Evolutionary conservation across 441 rosid genomes (phyloP), one percentile per base, ranked within the genome.

Genomic region (Erodium chrysanthum): DNA sequence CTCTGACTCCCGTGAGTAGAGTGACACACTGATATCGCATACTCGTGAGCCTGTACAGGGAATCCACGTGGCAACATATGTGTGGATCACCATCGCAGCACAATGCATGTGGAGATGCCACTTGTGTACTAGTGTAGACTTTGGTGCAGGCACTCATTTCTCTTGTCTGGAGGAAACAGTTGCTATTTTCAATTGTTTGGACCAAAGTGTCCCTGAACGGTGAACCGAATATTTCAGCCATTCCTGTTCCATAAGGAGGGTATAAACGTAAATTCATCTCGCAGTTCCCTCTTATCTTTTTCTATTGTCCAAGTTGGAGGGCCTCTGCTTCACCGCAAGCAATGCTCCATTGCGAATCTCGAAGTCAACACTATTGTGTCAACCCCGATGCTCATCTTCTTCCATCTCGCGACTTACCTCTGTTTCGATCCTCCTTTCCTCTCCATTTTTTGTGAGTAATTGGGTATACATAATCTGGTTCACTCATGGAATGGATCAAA

Each of bases 401-500:
- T 29, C 33, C 1, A 29, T 3, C 33, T 29, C 33, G 0, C 33
- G 33, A 50, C 5, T 50, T 50, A 17, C 8, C 58, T 50, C 58
- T 50, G 58, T 2, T 40, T 17, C 27, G 0, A 22, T 15, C 10
- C 70, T 23, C 63, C 5, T 35, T 52, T 52, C 33, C 63, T 12
- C 73, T 40, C 73, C 62, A 48, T 70, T 20, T 52, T 37, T 11
- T 50, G n/a, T 50, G n/a, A n/a, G n/a, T n/a, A n/a, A n/a, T 15
- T 46, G 58, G 58, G 58, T 50, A 50, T 50, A 21, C 58, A 5
- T 17, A 7, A 18, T 50, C 58, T 50, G 58, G 21, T 25, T 6
- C 68, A 48, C 15, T 64, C 15, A 85, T 85, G 96, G 87, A 84
- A 59, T 59, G 81, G 10, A 82, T 65, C 70, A 81, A 82, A 42